Evolutionary conservation across 108 stramenopile genomes (phyloP), one percentile per base, ranked within the genome.

Genomic region (Stephanodiscus triporus): DNA sequence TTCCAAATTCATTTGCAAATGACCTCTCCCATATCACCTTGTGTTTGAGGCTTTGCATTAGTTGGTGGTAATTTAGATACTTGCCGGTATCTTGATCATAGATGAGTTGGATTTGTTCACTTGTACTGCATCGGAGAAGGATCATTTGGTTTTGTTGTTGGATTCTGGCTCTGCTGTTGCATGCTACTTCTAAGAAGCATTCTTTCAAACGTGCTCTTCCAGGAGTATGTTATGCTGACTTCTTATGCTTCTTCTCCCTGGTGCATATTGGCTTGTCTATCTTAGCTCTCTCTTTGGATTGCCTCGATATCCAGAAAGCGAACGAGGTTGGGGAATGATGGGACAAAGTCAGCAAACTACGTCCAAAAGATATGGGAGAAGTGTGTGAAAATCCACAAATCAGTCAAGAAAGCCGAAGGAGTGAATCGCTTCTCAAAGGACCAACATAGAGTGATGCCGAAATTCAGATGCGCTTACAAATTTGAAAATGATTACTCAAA

Each of bases 301-400:
- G 36, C 36, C 36, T 36, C 36, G 36, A 66, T 83, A 19, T 63
- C 77, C 2, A 70, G 77, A 32, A 72, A 73, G 42, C 51, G 76
- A 23, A 66, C 14, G 49, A 77, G 73, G 50, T 36, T 47, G 54
- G 70, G 37, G 8, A 72, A 65, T 38, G 63, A 30, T 62, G 79
- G 79, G 50, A 69, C 79, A 0, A 80, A 70, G 58, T 80, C 79
- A 45, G 66, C 72, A 11, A 51, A 68, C 9, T 67, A 24, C 23
- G 79, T 80, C 11, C 60, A 80, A 26, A 69, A 58, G 68, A 80
- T 80, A 19, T 80, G 72, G 79, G 55, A 65, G 49, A 73, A 73
- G 50, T 80, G 72, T 22, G 37, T 49, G 24, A 9, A 68, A 48
- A n/a, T 47, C 22, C 63, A 56, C n/a, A n/a, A n/a, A n/a, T 34